A percentile compares a stretch with the other conserved stretches of the same genome.
These are phyloP conservation scores for Fusarium marasasianum DNA, from an alignment of 2,329 filamentous ascomycete species.

Conservation along the genomic window DNA sequence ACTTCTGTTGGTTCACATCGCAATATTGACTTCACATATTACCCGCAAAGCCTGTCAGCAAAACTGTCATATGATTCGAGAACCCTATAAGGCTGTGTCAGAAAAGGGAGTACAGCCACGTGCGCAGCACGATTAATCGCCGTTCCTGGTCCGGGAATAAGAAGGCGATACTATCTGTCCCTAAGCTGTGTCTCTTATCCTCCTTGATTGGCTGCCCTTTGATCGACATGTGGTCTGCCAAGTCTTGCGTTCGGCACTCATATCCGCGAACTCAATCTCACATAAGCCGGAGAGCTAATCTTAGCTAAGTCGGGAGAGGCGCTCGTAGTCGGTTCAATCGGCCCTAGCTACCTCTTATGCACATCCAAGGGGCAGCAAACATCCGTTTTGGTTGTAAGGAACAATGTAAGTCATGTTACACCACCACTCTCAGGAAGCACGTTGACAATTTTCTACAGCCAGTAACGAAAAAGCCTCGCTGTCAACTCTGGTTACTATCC, in stretches of 20 bases:
- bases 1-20: neutral
- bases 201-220: neutral
- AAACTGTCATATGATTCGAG: accelerated
- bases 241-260: neutral
- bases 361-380: neutral
- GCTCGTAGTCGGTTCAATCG: neutral
- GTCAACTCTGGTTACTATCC: accelerated
- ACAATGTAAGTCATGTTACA: accelerated
- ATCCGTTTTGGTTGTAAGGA: neutral
- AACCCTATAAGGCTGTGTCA: neutral
- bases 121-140: accelerated
- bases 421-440: neutral
- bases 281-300: neutral
- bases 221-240: neutral
- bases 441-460: accelerated
- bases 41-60: neutral
- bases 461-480: accelerated
- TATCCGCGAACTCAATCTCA: neutral
- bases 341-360: neutral
- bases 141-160: neutral
- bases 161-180: neutral
- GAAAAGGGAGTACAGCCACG: neutral
- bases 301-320: neutral
- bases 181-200: too few species aligned
- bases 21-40: accelerated